Conservation (phyloP, 306 rosid species). For the Vigna unguiculata region DNA sequence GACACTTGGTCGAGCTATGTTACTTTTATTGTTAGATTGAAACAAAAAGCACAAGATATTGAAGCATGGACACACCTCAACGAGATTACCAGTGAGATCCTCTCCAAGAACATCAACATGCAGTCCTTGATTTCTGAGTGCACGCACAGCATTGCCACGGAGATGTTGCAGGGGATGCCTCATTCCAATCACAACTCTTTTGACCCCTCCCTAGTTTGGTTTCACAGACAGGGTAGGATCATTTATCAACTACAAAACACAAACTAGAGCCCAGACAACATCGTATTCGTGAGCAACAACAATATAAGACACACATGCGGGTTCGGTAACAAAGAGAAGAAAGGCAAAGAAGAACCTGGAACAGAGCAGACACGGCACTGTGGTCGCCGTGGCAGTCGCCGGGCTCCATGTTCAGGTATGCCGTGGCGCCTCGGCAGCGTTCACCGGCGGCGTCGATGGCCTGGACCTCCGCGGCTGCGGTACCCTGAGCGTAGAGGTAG, state of each 20-base stretch:
- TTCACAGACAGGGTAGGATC: constrained; percentile 46
- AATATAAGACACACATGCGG: not conserved
- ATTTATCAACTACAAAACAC: constrained; percentile 48
- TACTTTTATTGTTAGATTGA: not conserved
- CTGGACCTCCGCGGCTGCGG: constrained; percentile 80
- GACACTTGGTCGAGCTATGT: too few relatives aligned
- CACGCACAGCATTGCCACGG: constrained; percentile 82
- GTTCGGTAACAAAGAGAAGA: not conserved
- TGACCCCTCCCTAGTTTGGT: constrained; percentile 80
- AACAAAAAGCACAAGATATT: not conserved
- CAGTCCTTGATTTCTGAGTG: constrained; percentile 78
- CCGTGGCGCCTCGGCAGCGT: constrained; percentile 61
- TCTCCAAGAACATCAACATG: constrained; percentile 87
- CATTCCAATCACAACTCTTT: constrained; percentile 87
- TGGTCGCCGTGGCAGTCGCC: constrained; percentile 88
- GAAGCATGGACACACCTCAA: constrained; percentile 64
- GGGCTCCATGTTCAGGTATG: constrained; percentile 89
- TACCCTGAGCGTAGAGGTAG: constrained; percentile 88
- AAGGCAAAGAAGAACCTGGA: constrained; percentile 66
- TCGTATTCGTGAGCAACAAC: constrained; percentile 18
- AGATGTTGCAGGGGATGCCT: constrained; percentile 91
- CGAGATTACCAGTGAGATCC: constrained; percentile 67
- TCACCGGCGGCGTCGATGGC: constrained; percentile 74
- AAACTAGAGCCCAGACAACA: constrained; percentile 26
- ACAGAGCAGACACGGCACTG: constrained; percentile 79